A percentile compares a stretch with the other conserved stretches of the same genome.
Conservation (phyloP, 2,329 filamentous ascomycete genomes). For the Fusarium sp. region DNA sequence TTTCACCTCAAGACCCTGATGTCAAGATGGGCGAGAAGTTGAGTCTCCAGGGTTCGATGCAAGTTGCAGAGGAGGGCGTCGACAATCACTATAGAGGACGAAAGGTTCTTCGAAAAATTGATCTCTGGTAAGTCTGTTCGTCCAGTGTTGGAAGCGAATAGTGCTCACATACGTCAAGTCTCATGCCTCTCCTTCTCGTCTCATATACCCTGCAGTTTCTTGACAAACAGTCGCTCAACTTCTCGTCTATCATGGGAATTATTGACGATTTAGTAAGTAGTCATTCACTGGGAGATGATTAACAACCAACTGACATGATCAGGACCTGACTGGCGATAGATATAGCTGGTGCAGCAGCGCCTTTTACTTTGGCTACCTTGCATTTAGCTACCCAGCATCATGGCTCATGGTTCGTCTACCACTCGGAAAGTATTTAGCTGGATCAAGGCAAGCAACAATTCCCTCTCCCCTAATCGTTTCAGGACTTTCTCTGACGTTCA, state of each 20-base stretch:
- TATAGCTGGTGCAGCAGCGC: slow-evolving; percentile 45
- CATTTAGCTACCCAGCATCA: slow-evolving; percentile 44
- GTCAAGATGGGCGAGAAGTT: slow-evolving; percentile 31
- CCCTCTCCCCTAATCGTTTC: rapidly evolving
- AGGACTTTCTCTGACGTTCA: not conserved
- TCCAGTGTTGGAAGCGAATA: rapidly evolving
- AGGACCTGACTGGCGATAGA: slow-evolving; percentile 34
- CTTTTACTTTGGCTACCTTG: slow-evolving; percentile 44
- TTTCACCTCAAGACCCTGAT: slow-evolving; percentile 5
- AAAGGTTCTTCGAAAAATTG: slow-evolving; percentile 31
- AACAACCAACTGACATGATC: not conserved
- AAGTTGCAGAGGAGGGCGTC: slow-evolving; percentile 22
- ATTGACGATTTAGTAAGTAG: slow-evolving; percentile 36
- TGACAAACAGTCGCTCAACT: slow-evolving; percentile 45
- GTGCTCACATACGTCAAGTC: slow-evolving; percentile 2
- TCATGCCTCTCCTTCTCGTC: slow-evolving; percentile 40
- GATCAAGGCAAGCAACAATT: slow-evolving; percentile 14
- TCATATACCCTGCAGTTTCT: slow-evolving; percentile 46
- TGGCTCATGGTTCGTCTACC: slow-evolving; percentile 44
- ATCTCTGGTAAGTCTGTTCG: slow-evolving; percentile 18
- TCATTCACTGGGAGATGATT: rapidly evolving
- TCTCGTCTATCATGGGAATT: slow-evolving; percentile 45
- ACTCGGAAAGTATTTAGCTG: slow-evolving; percentile 38
- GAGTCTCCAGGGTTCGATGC: slow-evolving; percentile 30
- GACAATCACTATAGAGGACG: not conserved